These are phyloP conservation scores for Collybiopsis confluens DNA, from an alignment of 768 basidiomycete genomes.

Conservation along the genomic window DNA sequence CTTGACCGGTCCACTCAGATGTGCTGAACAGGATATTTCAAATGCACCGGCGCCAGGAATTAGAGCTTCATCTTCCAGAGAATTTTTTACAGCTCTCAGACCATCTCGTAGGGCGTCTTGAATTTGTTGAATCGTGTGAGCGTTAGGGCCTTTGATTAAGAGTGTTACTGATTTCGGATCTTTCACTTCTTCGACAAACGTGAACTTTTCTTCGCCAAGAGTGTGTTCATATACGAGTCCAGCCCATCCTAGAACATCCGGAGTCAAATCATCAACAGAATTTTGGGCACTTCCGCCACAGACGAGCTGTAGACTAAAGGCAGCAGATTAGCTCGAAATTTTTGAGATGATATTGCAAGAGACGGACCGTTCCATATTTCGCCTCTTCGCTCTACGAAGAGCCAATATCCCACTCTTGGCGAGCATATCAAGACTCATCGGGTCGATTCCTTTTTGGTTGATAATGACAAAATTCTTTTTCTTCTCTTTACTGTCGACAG, in stretches of 20 bases:
- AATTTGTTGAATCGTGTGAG: conserved; percentile 93
- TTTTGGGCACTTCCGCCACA: conserved; percentile 97
- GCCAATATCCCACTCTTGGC: conserved; percentile 97
- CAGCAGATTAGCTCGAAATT: not conserved
- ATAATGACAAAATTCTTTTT: conserved; percentile 88
- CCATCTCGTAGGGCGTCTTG: conserved; percentile 98
- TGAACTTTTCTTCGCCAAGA: conserved; percentile 97
- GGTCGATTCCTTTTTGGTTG: conserved; percentile 99
- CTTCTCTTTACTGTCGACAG: conserved; percentile 77
- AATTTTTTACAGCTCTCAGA: conserved; percentile 93
- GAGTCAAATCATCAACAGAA: conserved; percentile 93
- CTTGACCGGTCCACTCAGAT: conserved; percentile 77
- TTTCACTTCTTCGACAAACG: conserved; percentile 95
- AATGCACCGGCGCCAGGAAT: conserved; percentile 98
- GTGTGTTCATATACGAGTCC: conserved; percentile 99
- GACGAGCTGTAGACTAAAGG: conserved; percentile 77
- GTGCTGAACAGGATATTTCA: conserved; percentile 86
- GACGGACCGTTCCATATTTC: conserved; percentile 95
- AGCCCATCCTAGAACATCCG: conserved; percentile 92
- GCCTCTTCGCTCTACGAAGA: conserved; percentile 89
- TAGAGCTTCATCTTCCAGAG: conserved; percentile 82
- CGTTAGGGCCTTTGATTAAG: conserved; percentile 96
- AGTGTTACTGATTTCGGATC: conserved; percentile 93
- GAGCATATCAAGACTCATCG: conserved; percentile 90
- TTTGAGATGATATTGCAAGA: conserved; percentile 5